phyloP scores from a whole-genome alignment of 441 rosid species.

The Euphorbia celastroides region DNA sequence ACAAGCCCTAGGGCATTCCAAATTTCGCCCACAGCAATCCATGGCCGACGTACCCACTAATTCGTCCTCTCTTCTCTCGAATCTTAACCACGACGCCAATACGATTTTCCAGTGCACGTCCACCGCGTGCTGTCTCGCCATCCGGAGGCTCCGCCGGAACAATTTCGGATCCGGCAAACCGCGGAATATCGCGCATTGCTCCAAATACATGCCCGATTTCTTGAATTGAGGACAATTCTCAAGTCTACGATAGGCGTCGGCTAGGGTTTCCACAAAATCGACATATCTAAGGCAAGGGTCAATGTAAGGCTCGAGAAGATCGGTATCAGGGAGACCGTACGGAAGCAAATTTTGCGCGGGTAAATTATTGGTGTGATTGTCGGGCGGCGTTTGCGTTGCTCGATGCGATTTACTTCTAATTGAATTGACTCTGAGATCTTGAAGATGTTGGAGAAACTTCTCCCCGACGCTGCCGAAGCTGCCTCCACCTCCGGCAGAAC shows the following conservation, averaged over 20 bases:
- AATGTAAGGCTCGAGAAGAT: slow-evolving; percentile 70
- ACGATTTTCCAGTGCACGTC: slow-evolving; percentile 79
- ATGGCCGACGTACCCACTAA: slow-evolving; percentile 60
- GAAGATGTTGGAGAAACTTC: slow-evolving; percentile 59
- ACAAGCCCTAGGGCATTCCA: slow-evolving; percentile 81
- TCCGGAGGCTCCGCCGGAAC: slow-evolving; percentile 68
- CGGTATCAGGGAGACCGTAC: slow-evolving; percentile 60
- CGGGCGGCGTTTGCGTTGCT: slow-evolving; percentile 23
- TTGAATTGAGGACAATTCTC: slow-evolving; percentile 47
- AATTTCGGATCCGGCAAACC: slow-evolving; percentile 73
- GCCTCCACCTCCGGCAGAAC: slow-evolving; percentile 22
- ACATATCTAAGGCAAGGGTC: slow-evolving; percentile 64
- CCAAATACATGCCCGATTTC: slow-evolving; percentile 49
- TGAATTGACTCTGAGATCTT: slow-evolving; percentile 62
- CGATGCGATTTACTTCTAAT: slow-evolving; percentile 44
- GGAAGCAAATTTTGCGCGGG: slow-evolving; percentile 57
- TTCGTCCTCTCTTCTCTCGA: slow-evolving; percentile 92
- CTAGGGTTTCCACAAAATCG: slow-evolving; percentile 64
- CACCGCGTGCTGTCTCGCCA: slow-evolving; percentile 64
- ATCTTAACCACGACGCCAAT: slow-evolving; percentile 77
- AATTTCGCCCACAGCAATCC: slow-evolving; percentile 79
- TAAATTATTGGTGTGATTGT: slow-evolving; percentile 18
- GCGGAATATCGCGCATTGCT: slow-evolving; percentile 65
- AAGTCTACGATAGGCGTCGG: slow-evolving; percentile 50
- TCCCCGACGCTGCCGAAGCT: slow-evolving; percentile 45